phyloP scores from a whole-genome alignment of 306 rosid species.

The Cicer yamashitae region DNA sequence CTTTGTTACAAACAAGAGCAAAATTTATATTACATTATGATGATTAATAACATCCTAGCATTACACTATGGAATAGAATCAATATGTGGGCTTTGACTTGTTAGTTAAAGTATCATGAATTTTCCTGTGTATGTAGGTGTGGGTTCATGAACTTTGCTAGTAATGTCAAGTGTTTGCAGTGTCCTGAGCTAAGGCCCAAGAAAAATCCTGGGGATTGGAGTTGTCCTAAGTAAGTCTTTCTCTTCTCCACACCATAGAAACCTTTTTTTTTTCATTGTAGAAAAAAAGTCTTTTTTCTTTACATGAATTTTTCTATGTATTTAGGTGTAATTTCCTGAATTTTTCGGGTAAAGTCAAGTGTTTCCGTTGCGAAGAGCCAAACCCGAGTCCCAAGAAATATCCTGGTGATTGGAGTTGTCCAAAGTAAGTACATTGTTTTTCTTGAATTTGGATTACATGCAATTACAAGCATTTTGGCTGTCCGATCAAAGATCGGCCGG shows the following conservation, averaged over 20 bases:
- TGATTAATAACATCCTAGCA: slow-evolving; percentile 11
- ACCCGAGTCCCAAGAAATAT: slow-evolving; percentile 52
- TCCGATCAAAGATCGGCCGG: no score
- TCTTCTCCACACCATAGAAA: not conserved
- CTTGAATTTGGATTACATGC: not conserved
- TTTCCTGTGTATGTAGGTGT: slow-evolving; percentile 63
- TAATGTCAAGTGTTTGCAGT: slow-evolving; percentile 71
- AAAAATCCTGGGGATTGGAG: slow-evolving; percentile 72
- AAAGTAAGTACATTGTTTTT: slow-evolving; percentile 60
- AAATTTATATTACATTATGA: slow-evolving; percentile 19
- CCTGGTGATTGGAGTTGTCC: slow-evolving; percentile 90
- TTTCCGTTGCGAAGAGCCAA: slow-evolving; percentile 65
- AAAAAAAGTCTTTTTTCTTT: not conserved
- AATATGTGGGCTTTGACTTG: not conserved
- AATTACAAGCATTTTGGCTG: no score
- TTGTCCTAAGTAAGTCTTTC: slow-evolving; percentile 77
- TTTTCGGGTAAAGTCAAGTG: slow-evolving; percentile 71
- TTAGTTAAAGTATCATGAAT: slow-evolving; percentile 26
- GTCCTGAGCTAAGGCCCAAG: slow-evolving; percentile 66
- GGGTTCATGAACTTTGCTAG: slow-evolving; percentile 80
- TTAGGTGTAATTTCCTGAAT: slow-evolving; percentile 85
- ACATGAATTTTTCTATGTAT: slow-evolving; percentile 35
- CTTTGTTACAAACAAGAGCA: slow-evolving; percentile 24
- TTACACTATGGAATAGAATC: not conserved
- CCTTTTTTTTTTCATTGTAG: not conserved